Evolutionary conservation across 768 basidiomycete genomes (phyloP), one percentile per base, ranked within the genome.

Genomic region (Grammothele lineata): DNA sequence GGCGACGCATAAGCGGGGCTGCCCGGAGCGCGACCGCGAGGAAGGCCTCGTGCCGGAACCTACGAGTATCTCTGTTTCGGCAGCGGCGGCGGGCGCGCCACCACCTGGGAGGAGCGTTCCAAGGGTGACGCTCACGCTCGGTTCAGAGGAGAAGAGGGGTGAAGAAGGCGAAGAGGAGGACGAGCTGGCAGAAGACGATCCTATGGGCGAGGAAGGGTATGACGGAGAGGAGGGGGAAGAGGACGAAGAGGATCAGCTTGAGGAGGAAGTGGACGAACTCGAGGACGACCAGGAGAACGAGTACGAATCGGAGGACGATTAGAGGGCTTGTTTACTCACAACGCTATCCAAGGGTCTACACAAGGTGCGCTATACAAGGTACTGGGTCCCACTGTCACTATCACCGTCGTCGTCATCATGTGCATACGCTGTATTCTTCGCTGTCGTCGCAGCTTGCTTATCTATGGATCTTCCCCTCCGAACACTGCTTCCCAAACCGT

Each of bases 281-380:
- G 41, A 33, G 11, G 36, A 48, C 15, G 24, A 22, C 21, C 19
- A 37, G 19, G 26, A 42, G 27, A 30, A n/a, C 17, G 32, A 34
- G 22, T 43, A 33, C 23, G 42, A 43, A 24, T 43, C 42, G 6
- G 42, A 43, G 42, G 42, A 43, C n/a, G 42, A 43, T 22, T 43
- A 36, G 35, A 17, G 8, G 27, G 27, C n/a, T n/a, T n/a, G n/a
- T n/a, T n/a, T n/a, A n/a, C n/a, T n/a, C n/a, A n/a, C n/a, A n/a
- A n/a, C n/a, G n/a, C n/a, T n/a, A n/a, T n/a, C n/a, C n/a, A n/a
- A n/a, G n/a, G n/a, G n/a, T n/a, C n/a, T n/a, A n/a, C n/a, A n/a
- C n/a, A n/a, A n/a, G n/a, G n/a, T n/a, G n/a, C n/a, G n/a, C n/a
- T n/a, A n/a, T n/a, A n/a, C n/a, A n/a, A n/a, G n/a, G n/a, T n/a